Percentiles rank a stretch among this genome's conserved stretches.
Evolutionary conservation across 2,329 filamentous ascomycete genomes (phyloP).

Genomic region (Aaosphaeria arxii): DNA sequence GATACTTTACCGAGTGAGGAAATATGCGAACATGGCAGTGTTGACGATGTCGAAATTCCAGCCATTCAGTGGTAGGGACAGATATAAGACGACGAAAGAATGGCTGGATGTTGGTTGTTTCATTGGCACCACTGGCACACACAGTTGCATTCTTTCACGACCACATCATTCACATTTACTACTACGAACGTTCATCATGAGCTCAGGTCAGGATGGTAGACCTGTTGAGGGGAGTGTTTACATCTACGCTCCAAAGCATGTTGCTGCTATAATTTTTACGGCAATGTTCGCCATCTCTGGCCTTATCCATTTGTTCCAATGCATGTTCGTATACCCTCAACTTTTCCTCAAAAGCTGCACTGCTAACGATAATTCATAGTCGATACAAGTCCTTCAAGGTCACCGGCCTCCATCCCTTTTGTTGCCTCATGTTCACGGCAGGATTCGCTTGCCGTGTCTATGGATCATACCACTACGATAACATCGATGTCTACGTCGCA

Average conservation of each 20-base stretch:
- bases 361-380: conserved; percentile 12
- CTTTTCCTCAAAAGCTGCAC: neutral
- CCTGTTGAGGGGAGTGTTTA: conserved; percentile 3
- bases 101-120: too few species aligned
- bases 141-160: too few species aligned
- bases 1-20: too few species aligned
- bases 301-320: conserved; percentile 50
- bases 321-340: conserved; percentile 19
- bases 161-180: too few species aligned
- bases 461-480: conserved; percentile 49
- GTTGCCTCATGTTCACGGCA: conserved; percentile 50
- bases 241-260: conserved; percentile 33
- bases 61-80: too few species aligned
- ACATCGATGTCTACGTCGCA: conserved; percentile 35
- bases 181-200: too few species aligned
- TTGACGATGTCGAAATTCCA: too few species aligned
- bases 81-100: too few species aligned
- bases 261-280: conserved; percentile 51
- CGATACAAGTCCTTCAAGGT: conserved; percentile 55
- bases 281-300: conserved; percentile 44
- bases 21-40: too few species aligned
- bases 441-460: conserved; percentile 56
- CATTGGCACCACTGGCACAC: too few species aligned
- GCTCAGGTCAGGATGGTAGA: too few species aligned
- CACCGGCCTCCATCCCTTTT: conserved; percentile 52